Evolutionary conservation across 1,139 yeast genomes (phyloP), one percentile per base, ranked within the genome.

Genomic region (Scheffersomyces stambukii): DNA sequence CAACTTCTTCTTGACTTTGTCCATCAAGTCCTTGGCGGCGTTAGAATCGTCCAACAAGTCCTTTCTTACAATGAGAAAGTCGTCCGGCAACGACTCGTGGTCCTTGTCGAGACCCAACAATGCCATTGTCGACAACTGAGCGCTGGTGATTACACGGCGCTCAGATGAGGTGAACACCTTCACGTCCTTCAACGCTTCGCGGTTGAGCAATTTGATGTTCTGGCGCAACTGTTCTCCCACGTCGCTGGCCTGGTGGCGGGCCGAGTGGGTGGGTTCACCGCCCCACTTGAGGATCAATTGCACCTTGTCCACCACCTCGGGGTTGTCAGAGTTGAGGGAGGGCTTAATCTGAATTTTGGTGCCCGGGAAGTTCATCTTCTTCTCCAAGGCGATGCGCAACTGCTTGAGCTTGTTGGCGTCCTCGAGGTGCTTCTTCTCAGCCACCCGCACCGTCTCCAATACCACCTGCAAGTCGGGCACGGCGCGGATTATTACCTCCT

Each of bases 231-330:
- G 96, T 46, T 91, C 97, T 31, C 98, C 99, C 13, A 91, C 75
- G 57, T 93, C 99, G 17, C 81, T 72, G 1, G 96, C 95, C 60
- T 93, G 99, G 53, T 86, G 84, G 36, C 81, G 75, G 1, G 98
- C 97, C 7, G 97, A 88, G 54, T 93, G 99, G 2, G 99, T 93
- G 7, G 98, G 96, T 55, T 93, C 99, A 41, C 99, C 99, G 45
- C 98, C 98, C 98, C 98, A 93, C 54, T 93, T 93, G 46, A 91
- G 67, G 40, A 91, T 93, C 40, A 93, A 78, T 57, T 93, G 98
- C 13, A 91, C 96, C 50, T 93, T 93, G 42, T 89, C 97, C 12
- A 91, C 94, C 4, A 53, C 30, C 29, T 82, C 89, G 7, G 76
- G 74, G 31, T 61, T 67, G 22, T 75, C 81, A 6, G 66, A 61